These are phyloP conservation scores for Chrysanthemum seticuspe DNA, from an alignment of 129 eudicot genomes.

Conservation along the genomic window DNA sequence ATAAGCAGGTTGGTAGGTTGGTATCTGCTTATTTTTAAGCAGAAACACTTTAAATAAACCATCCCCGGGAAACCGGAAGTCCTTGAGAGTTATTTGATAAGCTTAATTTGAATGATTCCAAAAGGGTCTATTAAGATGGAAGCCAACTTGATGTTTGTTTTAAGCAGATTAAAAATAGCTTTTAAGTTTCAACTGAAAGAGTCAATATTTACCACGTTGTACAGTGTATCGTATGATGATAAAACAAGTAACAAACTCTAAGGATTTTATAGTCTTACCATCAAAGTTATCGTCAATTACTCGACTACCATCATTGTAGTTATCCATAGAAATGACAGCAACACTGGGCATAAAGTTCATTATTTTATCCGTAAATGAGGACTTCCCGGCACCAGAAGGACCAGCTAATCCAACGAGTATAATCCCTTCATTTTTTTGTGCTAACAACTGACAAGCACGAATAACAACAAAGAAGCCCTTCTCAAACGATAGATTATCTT, in stretches of 20 bases:
- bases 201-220: not conserved
- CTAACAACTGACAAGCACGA: constrained; percentile 81
- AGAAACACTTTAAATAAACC: too few relatives aligned
- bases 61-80: too few relatives aligned
- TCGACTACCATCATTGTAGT: constrained; percentile 81
- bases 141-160: not conserved
- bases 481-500: constrained; percentile 71
- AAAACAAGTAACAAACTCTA: not conserved
- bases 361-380: constrained; percentile 71
- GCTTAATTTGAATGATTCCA: too few relatives aligned
- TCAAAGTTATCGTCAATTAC: constrained; percentile 81
- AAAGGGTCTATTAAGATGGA: too few relatives aligned
- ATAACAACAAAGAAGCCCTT: constrained; percentile 83
- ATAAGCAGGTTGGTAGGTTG: too few relatives aligned
- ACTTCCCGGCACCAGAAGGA: constrained; percentile 96
- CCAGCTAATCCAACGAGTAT: constrained; percentile 85
- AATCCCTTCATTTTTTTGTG: constrained; percentile 78
- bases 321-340: constrained; percentile 91
- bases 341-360: constrained; percentile 84
- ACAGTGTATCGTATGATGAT: not conserved
- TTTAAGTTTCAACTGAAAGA: not conserved
- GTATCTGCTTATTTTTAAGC: too few relatives aligned
- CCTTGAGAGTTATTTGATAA: too few relatives aligned
- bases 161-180: not conserved
- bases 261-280: constrained; percentile 40